These are phyloP conservation scores for Gliomastix tumulicola DNA, from an alignment of 2,329 filamentous ascomycete species.

Conservation along the genomic window DNA sequence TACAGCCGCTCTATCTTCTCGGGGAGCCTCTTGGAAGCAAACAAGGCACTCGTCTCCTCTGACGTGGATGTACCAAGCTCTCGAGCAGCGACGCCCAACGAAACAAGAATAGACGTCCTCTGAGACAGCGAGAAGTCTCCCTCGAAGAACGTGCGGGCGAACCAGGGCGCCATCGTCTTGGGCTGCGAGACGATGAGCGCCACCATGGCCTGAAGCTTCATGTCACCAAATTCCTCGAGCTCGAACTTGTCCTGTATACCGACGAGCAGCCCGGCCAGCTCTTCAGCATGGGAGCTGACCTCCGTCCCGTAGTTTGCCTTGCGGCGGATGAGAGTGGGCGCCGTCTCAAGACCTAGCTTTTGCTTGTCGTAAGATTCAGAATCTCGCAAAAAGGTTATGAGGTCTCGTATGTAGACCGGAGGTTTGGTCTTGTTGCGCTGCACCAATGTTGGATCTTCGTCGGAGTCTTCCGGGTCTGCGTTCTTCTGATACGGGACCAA, in stretches of 20 bases:
- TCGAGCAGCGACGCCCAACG: slow-evolving; percentile 73
- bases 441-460: slow-evolving; percentile 85
- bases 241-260: slow-evolving; percentile 83
- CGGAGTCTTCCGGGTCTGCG: slow-evolving; percentile 83
- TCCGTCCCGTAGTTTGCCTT: slow-evolving; percentile 87
- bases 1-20: slow-evolving; percentile 68
- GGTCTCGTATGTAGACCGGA: slow-evolving; percentile 85
- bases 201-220: slow-evolving; percentile 74
- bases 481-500: slow-evolving; percentile 77
- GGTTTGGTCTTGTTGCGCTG: slow-evolving; percentile 74
- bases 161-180: slow-evolving; percentile 73
- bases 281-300: slow-evolving; percentile 74
- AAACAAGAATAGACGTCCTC: slow-evolving; percentile 72
- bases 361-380: slow-evolving; percentile 81
- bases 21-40: slow-evolving; percentile 77
- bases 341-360: slow-evolving; percentile 69
- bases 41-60: too few species aligned
- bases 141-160: slow-evolving; percentile 78
- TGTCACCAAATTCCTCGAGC: slow-evolving; percentile 67
- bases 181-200: slow-evolving; percentile 74
- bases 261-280: slow-evolving; percentile 69
- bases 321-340: slow-evolving; percentile 73
- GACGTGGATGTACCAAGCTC: slow-evolving; percentile 60
- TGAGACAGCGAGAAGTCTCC: slow-evolving; percentile 88
- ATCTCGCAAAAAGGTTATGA: slow-evolving; percentile 73